These are phyloP conservation scores for Cladosporium sp. DNA, from an alignment of 2,329 filamentous ascomycete species.

Conservation along the genomic window DNA sequence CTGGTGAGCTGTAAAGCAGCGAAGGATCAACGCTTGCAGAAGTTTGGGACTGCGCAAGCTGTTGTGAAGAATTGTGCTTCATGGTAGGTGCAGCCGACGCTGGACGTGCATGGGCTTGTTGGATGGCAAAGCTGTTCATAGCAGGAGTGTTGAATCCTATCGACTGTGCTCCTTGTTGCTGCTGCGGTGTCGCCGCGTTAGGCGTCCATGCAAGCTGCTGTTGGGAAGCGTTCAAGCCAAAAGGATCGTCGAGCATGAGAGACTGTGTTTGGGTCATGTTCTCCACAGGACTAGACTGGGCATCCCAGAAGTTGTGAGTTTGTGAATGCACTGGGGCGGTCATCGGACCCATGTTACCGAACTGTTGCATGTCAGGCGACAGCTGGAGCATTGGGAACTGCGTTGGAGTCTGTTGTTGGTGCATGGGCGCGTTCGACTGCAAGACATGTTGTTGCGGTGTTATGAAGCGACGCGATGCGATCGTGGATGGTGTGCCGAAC, in stretches of 20 bases:
- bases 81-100: constrained; percentile 22
- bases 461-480: constrained; percentile 27
- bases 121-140: constrained; percentile 29
- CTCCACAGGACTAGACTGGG: background rate
- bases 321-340: constrained; percentile 57
- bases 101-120: constrained; percentile 21
- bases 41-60: constrained; percentile 17
- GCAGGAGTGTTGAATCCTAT: constrained; percentile 28
- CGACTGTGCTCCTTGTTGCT: constrained; percentile 15
- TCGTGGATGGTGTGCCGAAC: constrained; percentile 37
- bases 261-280: constrained; percentile 2
- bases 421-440: constrained; percentile 15
- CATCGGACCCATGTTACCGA: constrained; percentile 48
- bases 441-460: constrained; percentile 25
- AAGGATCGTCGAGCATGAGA: constrained; percentile 27
- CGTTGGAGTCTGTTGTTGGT: constrained; percentile 34
- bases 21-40: constrained; percentile 45
- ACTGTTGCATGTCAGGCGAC: constrained; percentile 53
- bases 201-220: constrained; percentile 10
- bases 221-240: constrained; percentile 18
- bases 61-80: constrained; percentile 15
- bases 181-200: constrained; percentile 2
- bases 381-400: constrained; percentile 53
- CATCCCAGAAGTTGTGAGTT: constrained; percentile 30
- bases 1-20: constrained; percentile 37